Evolutionary conservation across 2,329 filamentous ascomycete genomes (phyloP), one percentile per base, ranked within the genome.

Genomic region (Cladophialophora chaetospira): DNA sequence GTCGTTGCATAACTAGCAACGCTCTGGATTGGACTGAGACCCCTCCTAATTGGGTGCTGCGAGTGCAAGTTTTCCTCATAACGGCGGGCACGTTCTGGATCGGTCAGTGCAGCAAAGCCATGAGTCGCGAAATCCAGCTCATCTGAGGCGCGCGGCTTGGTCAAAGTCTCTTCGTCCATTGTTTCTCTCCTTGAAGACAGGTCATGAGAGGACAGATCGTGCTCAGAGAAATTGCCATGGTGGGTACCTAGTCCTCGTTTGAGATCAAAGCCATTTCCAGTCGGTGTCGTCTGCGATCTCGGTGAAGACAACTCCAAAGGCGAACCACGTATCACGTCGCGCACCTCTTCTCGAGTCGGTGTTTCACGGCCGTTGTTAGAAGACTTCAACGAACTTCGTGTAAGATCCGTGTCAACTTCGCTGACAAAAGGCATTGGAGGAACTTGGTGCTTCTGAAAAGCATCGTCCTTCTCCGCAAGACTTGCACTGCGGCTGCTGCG

Each of bases 391-490:
- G 93, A 97, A 13, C 88, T 88, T 65, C 93, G 82, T 0, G 93
- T 97, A 53, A 97, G 73, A 49, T 97, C 92, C 0, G 93, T 96
- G 38, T 88, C 84, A 55, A 96, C 83, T 54, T 91, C 89, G 72
- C 92, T 96, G 72, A 88, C 87, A 61, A 96, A 80, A 2, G 93
- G 93, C 87, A 97, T 91, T 4, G 89, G 89, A 5, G 91, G 88
- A 11, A 89, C 82, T 46, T 85, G 77, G 49, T 84, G 80, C 63
- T 72, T 77, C 57, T 82, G 68, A 63, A 78, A 78, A 2, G 48
- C 57, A 55, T 64, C 63, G 52, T 83, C 82, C 2, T 77, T 83
- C 57, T 85, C 82, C 25, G 82, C 72, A 52, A 82, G 69, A 66
- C 79, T 82, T 4, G 71, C 73, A 53, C 75, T 79, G 19, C 74